A percentile compares a stretch with the other conserved stretches of the same genome.
Evolutionary conservation across 352 stramenopile species (phyloP).

Genomic region (Globisporangium nunn): DNA sequence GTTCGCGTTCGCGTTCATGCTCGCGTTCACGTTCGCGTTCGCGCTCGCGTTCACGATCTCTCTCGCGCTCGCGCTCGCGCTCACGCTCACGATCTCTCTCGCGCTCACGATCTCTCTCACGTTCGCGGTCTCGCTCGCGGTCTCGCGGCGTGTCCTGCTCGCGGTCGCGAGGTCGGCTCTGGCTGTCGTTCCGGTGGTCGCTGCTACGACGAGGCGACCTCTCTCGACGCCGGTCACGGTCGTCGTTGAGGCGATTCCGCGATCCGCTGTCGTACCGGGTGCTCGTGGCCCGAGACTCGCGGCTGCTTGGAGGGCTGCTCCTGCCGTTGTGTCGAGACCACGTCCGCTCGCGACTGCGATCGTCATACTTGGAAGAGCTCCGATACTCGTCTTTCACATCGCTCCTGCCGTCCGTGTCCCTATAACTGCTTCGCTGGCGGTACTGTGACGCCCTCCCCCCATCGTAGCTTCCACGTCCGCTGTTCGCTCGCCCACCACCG

Average conservation of each 20-base stretch:
- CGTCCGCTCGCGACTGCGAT: slow-evolving; percentile 13
- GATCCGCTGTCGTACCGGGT: slow-evolving; percentile 8
- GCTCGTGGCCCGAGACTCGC: slow-evolving; percentile 2
- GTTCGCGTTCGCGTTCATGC: slow-evolving; percentile 14
- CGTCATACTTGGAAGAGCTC: slow-evolving; percentile 15
- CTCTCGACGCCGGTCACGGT: slow-evolving; percentile 11
- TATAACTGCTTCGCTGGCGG: slow-evolving; percentile 2
- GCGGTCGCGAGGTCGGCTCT: slow-evolving; percentile 23
- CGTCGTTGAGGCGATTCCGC: slow-evolving; percentile 3
- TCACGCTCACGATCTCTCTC: no score
- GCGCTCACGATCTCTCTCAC: slow-evolving; percentile 10
- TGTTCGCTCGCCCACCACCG: background rate
- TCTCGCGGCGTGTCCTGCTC: background rate
- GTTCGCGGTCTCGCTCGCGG: no score
- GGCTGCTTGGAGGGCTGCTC: background rate
- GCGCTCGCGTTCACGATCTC: no score
- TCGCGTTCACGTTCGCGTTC: slow-evolving; percentile 33
- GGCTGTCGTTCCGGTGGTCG: slow-evolving; percentile 1
- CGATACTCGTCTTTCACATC: slow-evolving; percentile 14
- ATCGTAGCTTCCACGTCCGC: slow-evolving; percentile 2
- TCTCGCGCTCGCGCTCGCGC: no score
- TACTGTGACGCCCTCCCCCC: slow-evolving; percentile 4
- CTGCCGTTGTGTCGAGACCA: slow-evolving; percentile 8
- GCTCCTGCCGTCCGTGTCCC: slow-evolving; percentile 7
- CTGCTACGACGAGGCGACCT: slow-evolving; percentile 7